Evolutionary conservation across 306 rosid genomes (phyloP).

Genomic region (Begonia masoniana): DNA sequence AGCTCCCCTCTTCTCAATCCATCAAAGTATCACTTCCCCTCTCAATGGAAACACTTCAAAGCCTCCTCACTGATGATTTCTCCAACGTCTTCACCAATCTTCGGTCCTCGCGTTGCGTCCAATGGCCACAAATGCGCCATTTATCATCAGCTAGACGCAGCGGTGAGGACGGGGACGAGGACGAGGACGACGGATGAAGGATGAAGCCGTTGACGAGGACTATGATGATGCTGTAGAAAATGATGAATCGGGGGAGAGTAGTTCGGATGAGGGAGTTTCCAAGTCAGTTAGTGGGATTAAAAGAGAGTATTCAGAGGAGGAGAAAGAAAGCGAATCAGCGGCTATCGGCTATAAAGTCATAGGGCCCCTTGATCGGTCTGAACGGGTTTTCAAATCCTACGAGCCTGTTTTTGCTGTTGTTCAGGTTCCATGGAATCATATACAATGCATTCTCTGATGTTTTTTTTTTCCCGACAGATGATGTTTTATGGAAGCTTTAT

Average conservation of each 20-base stretch:
- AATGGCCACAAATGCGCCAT: conserved; percentile 25
- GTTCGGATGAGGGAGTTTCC: conserved; percentile 27
- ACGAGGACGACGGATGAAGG: conserved; percentile 10
- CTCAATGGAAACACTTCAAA: conserved; percentile 9
- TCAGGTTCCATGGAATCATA: conserved; percentile 33
- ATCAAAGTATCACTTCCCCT: conserved; percentile 13
- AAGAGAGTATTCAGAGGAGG: conserved; percentile 52
- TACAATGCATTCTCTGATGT: neutral
- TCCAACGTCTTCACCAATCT: conserved; percentile 13
- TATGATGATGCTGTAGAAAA: conserved; percentile 15
- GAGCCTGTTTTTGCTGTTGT: conserved; percentile 73
- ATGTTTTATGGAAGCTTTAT: no score
- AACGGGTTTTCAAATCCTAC: conserved; percentile 51
- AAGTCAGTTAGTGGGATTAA: conserved; percentile 18
- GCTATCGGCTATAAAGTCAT: conserved; percentile 61
- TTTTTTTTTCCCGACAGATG: neutral
- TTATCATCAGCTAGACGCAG: conserved; percentile 35
- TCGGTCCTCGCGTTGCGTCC: conserved; percentile 12
- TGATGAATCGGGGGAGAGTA: conserved; percentile 20
- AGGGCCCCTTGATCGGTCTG: conserved; percentile 43
- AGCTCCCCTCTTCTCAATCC: conserved; percentile 20
- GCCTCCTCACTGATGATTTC: conserved; percentile 11
- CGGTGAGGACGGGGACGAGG: conserved; percentile 10
- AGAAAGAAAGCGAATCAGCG: conserved; percentile 62
- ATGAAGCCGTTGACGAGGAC: conserved; percentile 15